These are phyloP conservation scores for Boletus fagicola DNA, from an alignment of 768 basidiomycete species.

Conservation along the genomic window DNA sequence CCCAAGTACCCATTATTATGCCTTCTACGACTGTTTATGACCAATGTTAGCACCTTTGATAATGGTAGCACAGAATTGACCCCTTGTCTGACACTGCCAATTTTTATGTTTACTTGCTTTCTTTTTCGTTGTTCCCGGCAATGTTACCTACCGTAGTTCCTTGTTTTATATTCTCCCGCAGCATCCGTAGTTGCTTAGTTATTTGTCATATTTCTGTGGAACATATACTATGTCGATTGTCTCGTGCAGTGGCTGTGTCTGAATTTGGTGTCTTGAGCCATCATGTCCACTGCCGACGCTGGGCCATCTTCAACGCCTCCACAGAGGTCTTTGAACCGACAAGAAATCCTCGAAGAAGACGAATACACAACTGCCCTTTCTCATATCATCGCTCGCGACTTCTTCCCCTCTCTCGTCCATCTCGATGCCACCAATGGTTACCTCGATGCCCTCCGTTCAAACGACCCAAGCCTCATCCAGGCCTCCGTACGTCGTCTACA, in stretches of 20 bases:
- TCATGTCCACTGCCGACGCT: slow-evolving; percentile 34
- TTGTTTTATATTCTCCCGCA: slow-evolving; percentile 17
- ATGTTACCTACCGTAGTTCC: slow-evolving; percentile 13
- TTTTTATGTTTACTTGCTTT: slow-evolving; percentile 14
- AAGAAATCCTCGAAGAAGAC: slow-evolving; percentile 83
- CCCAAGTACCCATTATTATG: slow-evolving; percentile 12
- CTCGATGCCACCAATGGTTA: slow-evolving; percentile 87
- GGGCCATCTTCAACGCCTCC: slow-evolving; percentile 27
- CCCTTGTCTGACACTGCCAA: slow-evolving; percentile 3
- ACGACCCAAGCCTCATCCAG: slow-evolving; percentile 74
- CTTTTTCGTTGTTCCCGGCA: not conserved
- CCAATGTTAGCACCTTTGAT: slow-evolving; percentile 20
- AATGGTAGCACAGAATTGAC: slow-evolving; percentile 17
- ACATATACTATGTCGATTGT: not conserved
- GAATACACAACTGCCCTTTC: slow-evolving; percentile 91
- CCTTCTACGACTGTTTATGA: slow-evolving; percentile 26
- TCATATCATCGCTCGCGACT: slow-evolving; percentile 93
- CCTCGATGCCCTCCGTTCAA: slow-evolving; percentile 72
- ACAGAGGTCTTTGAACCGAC: slow-evolving; percentile 66
- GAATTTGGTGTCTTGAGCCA: not conserved
- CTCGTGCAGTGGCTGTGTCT: slow-evolving; percentile 15
- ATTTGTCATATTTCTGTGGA: slow-evolving; percentile 17
- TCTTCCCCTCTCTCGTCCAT: slow-evolving; percentile 92
- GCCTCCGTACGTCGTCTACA: slow-evolving; percentile 74
- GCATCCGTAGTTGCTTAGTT: slow-evolving; percentile 1